Base-by-base conservation (phyloP, 1,284 basidiomycete genomes). In the Hortiboletus rubellus region DNA sequence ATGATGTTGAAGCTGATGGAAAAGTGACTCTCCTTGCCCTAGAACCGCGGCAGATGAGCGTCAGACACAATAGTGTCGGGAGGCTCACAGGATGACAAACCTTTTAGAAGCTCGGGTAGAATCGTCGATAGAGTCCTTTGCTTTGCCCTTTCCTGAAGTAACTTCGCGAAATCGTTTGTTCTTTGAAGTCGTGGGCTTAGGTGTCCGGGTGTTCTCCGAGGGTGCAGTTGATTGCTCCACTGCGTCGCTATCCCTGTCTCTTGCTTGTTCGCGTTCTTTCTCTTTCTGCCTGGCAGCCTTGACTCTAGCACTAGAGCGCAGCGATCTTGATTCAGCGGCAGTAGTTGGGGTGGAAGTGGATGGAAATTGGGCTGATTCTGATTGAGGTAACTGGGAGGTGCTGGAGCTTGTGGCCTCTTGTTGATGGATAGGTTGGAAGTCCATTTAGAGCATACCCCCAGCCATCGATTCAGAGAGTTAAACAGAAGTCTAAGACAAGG, bases 381-480 rank as follows among this genome's bases (percentile, higher is more conserved):
- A 72, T 70, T 76, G 68, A 62, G 66, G 68, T 61, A 69, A 72
- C 52, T 71, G 74, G 31, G 59, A 63, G 57, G 58, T 72, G 75
- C 79, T 84, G 74, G 82, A 80, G 80, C 76, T 83, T 74, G 82
- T 83, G 81, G 82, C 84, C 82, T 84, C 83, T 80, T 79, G 79
- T 71, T 80, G 77, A 79, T 87, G 77, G 72, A 76, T 78, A 78
- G 80, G 79, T 85, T 79, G 77, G 84, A 87, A 83, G 85, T 90
- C 87, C 87, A 90, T 90, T 89, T 89, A 89, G 86, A 83, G 77
- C 78, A 82, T 85, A 80, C 85, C 76, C 82, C 82, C 82, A 84
- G 88, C 87, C 87, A 90, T 90, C 83, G 86, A 88, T 85, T 79
- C 78, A 71, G 71, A 73, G 51, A 53, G 49, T 59, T 55, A 41